These are phyloP conservation scores for Rhypophila decipiens DNA, from an alignment of 495 filamentous ascomycete genomes.

Conservation along the genomic window DNA sequence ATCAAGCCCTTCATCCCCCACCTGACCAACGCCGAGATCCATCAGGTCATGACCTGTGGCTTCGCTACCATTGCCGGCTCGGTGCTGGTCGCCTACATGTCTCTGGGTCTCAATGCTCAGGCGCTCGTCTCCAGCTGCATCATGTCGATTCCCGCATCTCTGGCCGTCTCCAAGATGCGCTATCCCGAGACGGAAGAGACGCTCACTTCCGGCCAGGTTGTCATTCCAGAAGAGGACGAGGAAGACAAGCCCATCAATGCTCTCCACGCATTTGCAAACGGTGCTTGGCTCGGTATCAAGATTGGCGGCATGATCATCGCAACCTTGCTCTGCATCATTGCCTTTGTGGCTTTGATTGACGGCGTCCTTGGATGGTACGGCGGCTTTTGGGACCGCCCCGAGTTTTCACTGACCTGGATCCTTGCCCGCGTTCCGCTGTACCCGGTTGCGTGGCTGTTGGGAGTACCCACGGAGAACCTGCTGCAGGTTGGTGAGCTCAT, in stretches of 20 bases:
- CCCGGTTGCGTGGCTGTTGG: constrained; percentile 77
- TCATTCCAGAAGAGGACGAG: constrained; percentile 72
- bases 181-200: constrained; percentile 84
- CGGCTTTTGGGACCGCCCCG: constrained; percentile 67
- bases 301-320: constrained; percentile 80
- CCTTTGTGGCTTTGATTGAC: constrained; percentile 67
- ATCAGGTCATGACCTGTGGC: constrained; percentile 81
- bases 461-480: constrained; percentile 67
- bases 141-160: constrained; percentile 86
- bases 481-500: constrained; percentile 72
- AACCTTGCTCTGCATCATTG: constrained; percentile 78
- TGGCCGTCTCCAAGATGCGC: constrained; percentile 81
- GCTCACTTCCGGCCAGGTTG: constrained; percentile 68
- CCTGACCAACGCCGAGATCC: constrained; percentile 76
- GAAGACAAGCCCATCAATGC: constrained; percentile 61
- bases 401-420: constrained; percentile 68
- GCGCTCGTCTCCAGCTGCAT: constrained; percentile 88
- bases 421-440: constrained; percentile 82
- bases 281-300: constrained; percentile 82
- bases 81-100: constrained; percentile 75
- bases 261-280: constrained; percentile 80
- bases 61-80: constrained; percentile 60
- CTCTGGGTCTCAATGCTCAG: constrained; percentile 72
- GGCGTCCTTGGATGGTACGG: constrained; percentile 88
- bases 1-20: constrained; percentile 80